Evolutionary conservation across 2,329 filamentous ascomycete species (phyloP), one percentile per base, ranked within the genome.

Genomic region (Colletotrichum brevisporum): DNA sequence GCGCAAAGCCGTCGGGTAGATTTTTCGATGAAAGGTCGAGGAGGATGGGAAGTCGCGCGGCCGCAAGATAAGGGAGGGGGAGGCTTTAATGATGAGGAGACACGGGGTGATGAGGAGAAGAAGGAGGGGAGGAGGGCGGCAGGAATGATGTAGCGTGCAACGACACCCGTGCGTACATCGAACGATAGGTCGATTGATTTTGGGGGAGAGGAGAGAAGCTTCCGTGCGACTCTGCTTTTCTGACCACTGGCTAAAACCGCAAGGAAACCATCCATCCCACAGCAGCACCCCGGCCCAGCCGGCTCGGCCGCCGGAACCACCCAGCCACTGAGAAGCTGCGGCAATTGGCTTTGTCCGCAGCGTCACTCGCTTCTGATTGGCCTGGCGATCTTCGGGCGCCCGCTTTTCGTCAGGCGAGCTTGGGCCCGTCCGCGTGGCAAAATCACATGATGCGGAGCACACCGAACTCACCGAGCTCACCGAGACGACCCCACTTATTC

Each of bases 131-230:
- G 56, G 51, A 24, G 43, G 54, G 50, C 61, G 52, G 67, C 36
- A 48, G 56, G 47, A 57, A 69, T 69, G 67, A 69, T 69, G 67
- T 61, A 67, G 56, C 54, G 67, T 63, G 52, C 26, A 8, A 56
- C 60, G 60, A 63, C 60, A 63, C 62, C 62, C 51, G 67, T 69
- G 67, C 67, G 67, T 52, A 16, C 53, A 58, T 69, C 62, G 67
- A 67, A 67, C 54, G 67, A 69, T 61, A 69, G 62, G 56, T 69
- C 56, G 67, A 67, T 51, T 67, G 67, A 69, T 67, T 61, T 69
- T 67, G 67, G 67, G 62, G 56, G 36, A 10, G 8, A 67, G 56
- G 36, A 10, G 8, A 67, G 56, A 67, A 60, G 63, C 63, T 62
- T 61, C 57, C 39, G 51, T 66, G 62, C 55, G 55, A 50, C 62